Percentiles rank a stretch among this genome's conserved stretches.
phyloP scores from a whole-genome alignment of 1,284 basidiomycete genomes.

The Butyriboletus appendiculatus region DNA sequence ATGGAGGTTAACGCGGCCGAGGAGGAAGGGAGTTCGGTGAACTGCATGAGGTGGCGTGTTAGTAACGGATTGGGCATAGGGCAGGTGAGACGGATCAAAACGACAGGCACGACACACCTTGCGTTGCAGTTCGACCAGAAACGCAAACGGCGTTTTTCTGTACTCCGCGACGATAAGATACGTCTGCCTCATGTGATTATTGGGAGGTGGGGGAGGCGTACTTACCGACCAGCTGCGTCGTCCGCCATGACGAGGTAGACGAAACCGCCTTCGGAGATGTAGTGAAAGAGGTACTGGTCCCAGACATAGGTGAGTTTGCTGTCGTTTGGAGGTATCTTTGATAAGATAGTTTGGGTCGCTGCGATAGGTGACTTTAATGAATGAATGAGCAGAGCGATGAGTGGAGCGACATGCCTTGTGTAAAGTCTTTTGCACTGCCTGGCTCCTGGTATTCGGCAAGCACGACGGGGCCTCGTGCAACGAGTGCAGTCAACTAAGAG shows the following conservation, averaged over 20 bases:
- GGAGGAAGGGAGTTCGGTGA: conserved; percentile 57
- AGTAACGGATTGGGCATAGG: not conserved
- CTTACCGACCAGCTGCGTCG: conserved; percentile 83
- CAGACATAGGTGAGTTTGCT: conserved; percentile 95
- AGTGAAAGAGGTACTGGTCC: conserved; percentile 97
- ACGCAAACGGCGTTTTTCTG: conserved; percentile 92
- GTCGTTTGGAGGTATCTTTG: conserved; percentile 93
- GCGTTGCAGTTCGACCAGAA: conserved; percentile 85
- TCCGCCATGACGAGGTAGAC: conserved; percentile 94
- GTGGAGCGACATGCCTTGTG: conserved; percentile 58
- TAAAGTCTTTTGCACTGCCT: conserved; percentile 74
- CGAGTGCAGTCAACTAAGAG: conserved; percentile 78
- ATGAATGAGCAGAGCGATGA: conserved; percentile 1
- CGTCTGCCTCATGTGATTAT: not conserved
- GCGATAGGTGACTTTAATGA: conserved; percentile 8
- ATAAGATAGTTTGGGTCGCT: conserved; percentile 91
- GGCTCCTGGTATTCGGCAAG: conserved; percentile 78
- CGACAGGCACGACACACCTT: conserved; percentile 43
- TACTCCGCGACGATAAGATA: not conserved
- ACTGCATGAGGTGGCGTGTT: conserved; percentile 42
- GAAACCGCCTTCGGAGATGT: conserved; percentile 85
- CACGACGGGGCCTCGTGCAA: conserved; percentile 78
- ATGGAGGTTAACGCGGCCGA: conserved; percentile 37
- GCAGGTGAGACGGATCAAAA: not conserved
- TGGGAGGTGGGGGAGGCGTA: conserved; percentile 2